Conservation (phyloP, 306 rosid species). For the Neltuma alba region DNA sequence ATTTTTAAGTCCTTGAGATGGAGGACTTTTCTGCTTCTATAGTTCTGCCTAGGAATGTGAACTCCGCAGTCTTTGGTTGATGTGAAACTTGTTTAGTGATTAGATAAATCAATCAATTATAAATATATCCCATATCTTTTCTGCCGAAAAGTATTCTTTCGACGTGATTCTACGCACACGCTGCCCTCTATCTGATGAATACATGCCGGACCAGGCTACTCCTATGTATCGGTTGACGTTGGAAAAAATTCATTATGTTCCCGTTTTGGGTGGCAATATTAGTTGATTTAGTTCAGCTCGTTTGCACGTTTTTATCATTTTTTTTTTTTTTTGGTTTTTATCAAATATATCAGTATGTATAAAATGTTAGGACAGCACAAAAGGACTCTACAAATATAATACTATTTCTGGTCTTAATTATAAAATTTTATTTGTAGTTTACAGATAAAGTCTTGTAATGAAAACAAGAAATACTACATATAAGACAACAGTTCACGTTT, state of each 20-base stretch:
- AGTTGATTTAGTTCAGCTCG: too few relatives aligned
- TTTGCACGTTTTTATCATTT: too few relatives aligned
- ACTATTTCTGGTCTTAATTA: too few relatives aligned
- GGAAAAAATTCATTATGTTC: background rate
- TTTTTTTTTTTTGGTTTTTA: too few relatives aligned
- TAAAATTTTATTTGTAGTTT: too few relatives aligned
- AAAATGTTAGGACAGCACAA: too few relatives aligned
- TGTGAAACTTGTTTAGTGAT: constrained; percentile 20
- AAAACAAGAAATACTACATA: too few relatives aligned
- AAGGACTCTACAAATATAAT: too few relatives aligned
- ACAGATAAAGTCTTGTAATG: too few relatives aligned
- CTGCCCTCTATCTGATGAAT: background rate
- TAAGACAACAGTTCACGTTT: too few relatives aligned
- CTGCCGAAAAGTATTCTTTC: background rate
- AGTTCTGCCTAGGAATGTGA: constrained; percentile 24
- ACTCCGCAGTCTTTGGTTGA: constrained; percentile 21
- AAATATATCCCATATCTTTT: background rate
- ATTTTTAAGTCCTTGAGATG: constrained; percentile 25
- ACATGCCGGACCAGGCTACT: background rate
- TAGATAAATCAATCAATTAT: background rate
- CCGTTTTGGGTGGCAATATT: too few relatives aligned
- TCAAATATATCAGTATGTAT: too few relatives aligned
- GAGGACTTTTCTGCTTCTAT: constrained; percentile 38
- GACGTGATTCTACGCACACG: background rate
- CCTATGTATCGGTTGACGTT: background rate